phyloP scores from a whole-genome alignment of 768 basidiomycete genomes.

The Auricularia heimuer region DNA sequence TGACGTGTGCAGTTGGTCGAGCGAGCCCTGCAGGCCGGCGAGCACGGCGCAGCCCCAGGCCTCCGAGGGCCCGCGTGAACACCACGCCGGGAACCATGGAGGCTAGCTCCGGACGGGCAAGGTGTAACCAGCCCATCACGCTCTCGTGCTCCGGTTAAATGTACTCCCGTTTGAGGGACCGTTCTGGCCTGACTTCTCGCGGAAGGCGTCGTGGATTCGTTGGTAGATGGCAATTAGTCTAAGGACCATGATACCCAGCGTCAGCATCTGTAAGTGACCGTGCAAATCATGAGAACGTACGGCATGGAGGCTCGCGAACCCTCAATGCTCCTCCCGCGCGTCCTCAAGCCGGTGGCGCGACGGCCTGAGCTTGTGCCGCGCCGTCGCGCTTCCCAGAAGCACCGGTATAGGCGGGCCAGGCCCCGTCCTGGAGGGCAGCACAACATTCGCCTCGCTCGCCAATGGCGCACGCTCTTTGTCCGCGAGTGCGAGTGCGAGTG shows the following conservation, averaged over 20 bases:
- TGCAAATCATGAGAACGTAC: no score
- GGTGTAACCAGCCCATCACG: no score
- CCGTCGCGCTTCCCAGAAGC: not conserved
- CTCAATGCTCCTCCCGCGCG: slow-evolving; percentile 13
- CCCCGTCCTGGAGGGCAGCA: not conserved
- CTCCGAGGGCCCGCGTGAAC: slow-evolving; percentile 84
- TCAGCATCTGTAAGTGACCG: no score
- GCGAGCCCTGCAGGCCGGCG: slow-evolving; percentile 47
- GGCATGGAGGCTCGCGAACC: no score
- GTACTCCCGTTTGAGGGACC: no score
- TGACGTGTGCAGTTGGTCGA: slow-evolving; percentile 75
- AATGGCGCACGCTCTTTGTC: slow-evolving; percentile 39
- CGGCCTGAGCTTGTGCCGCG: slow-evolving; percentile 15
- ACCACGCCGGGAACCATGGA: slow-evolving; percentile 53
- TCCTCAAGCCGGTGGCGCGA: slow-evolving; percentile 50
- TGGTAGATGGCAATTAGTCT: no score
- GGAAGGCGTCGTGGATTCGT: no score
- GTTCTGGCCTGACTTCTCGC: no score
- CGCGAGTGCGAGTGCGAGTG: slow-evolving; percentile 1
- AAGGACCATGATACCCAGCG: no score
- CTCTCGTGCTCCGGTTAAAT: no score
- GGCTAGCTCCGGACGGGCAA: no score
- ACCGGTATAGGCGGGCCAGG: not conserved
- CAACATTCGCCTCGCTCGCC: slow-evolving; percentile 42
- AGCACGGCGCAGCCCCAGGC: slow-evolving; percentile 59